phyloP scores from a whole-genome alignment of 2,329 filamentous ascomycete genomes.

The Diaporthe sp. region DNA sequence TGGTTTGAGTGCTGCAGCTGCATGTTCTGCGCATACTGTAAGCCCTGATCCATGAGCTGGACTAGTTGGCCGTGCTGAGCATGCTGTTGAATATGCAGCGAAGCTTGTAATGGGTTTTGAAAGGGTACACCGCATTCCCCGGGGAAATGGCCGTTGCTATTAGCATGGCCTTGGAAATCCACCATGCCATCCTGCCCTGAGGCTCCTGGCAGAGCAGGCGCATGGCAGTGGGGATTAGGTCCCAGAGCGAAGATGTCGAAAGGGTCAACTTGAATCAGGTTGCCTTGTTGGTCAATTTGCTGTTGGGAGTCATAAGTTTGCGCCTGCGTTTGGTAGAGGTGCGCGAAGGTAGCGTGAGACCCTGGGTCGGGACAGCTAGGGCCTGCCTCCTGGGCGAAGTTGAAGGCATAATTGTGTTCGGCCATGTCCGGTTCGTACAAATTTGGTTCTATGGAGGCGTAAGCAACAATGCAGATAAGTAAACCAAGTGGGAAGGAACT shows the following conservation, averaged over 20 bases:
- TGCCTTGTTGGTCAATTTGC: not conserved
- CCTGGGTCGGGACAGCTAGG: conserved; percentile 12
- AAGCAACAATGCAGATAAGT: not conserved
- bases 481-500: not conserved
- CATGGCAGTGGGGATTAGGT: conserved; percentile 21
- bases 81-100: conserved; percentile 23
- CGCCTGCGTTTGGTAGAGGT: conserved; percentile 6
- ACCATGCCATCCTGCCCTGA: conserved; percentile 4
- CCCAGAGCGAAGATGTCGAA: conserved; percentile 5
- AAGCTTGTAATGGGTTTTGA: not conserved
- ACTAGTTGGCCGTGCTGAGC: conserved; percentile 10
- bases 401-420: not conserved
- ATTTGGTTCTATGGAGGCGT: not conserved
- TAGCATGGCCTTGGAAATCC: conserved; percentile 1
- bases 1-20: not conserved
- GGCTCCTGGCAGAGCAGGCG: conserved; percentile 19
- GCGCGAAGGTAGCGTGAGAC: conserved; percentile 9
- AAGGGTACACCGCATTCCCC: conserved; percentile 21
- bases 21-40: conserved; percentile 15
- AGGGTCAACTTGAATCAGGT: not conserved
- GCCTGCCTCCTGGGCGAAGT: not conserved
- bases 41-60: conserved; percentile 2
- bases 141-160: not conserved
- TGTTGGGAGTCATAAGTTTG: conserved; percentile 19
- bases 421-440: conserved; percentile 33